These are phyloP conservation scores for Rhodomyrtus psidioides DNA, from an alignment of 441 rosid species.

Conservation along the genomic window DNA sequence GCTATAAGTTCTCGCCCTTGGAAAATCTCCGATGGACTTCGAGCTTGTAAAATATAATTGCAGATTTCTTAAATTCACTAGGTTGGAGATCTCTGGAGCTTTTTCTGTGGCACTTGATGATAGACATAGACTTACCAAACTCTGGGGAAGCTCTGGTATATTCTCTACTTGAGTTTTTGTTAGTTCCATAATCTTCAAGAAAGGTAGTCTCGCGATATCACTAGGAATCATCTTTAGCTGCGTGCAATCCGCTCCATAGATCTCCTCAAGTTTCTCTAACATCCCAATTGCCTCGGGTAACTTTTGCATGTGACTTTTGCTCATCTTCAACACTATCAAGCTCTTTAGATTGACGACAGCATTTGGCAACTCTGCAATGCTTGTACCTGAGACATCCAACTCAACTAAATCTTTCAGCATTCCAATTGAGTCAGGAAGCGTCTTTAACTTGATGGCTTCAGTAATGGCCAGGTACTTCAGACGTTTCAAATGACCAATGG, in stretches of 20 bases:
- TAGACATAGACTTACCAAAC: not conserved
- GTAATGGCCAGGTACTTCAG: no score
- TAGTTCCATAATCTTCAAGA: not conserved
- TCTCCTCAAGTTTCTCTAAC: not conserved
- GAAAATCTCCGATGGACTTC: no score
- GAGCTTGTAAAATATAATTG: not conserved
- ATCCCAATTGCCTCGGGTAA: not conserved
- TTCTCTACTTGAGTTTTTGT: not conserved
- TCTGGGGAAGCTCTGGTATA: not conserved
- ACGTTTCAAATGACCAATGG: not conserved
- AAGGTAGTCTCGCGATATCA: not conserved
- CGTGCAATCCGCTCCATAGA: accelerated
- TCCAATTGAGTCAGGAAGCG: no score
- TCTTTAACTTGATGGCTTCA: no score
- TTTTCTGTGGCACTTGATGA: not conserved
- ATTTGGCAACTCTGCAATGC: not conserved
- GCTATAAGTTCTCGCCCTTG: no score
- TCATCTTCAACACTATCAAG: not conserved
- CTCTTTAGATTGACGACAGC: not conserved
- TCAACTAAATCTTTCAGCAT: not conserved
- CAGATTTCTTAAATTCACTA: accelerated
- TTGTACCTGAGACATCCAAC: not conserved
- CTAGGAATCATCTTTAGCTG: not conserved
- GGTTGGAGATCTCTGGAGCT: not conserved
- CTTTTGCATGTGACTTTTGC: not conserved